Percentiles rank a stretch among this genome's conserved stretches.
Conservation (phyloP, 2,329 filamentous ascomycete species). For the Septoria petroselini region DNA sequence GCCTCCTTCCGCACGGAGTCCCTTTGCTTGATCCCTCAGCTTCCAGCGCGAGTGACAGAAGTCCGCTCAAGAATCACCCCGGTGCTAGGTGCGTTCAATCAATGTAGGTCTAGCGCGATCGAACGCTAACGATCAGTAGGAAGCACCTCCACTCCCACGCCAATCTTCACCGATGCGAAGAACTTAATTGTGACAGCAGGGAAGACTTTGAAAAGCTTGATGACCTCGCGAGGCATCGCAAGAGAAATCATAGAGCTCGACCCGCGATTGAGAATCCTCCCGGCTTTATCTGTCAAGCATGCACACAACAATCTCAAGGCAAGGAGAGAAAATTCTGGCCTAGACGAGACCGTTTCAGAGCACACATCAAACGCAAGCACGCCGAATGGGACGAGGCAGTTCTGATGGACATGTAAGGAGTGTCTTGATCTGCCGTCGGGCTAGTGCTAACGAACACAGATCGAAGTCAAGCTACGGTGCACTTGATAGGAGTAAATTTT, state of each 20-base stretch:
- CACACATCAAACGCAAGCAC: constrained; percentile 72
- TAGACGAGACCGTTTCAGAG: constrained; percentile 79
- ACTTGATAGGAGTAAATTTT: no score
- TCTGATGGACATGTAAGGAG: constrained; percentile 26
- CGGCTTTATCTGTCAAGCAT: constrained; percentile 55
- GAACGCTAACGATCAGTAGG: constrained; percentile 46
- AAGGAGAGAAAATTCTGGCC: constrained; percentile 68
- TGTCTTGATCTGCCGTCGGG: no score
- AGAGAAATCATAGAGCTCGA: constrained; percentile 60
- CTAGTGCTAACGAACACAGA: no score
- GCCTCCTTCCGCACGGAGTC: no score
- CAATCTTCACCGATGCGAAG: constrained; percentile 63
- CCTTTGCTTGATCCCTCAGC: no score
- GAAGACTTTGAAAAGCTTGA: constrained; percentile 74
- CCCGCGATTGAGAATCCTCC: constrained; percentile 44
- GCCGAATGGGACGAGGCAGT: constrained; percentile 17
- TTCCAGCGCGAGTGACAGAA: no score
- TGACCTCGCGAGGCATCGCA: constrained; percentile 75
- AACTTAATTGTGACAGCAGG: constrained; percentile 54
- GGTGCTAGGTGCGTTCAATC: constrained; percentile 27
- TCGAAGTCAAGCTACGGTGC: no score
- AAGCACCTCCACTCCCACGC: constrained; percentile 71
- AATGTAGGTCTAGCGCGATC: no score
- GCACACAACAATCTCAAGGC: constrained; percentile 49
- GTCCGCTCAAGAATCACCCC: constrained; percentile 23